These are phyloP conservation scores for Ogataea parapolymorpha DNA, from an alignment of 805 yeast genomes.

Conservation along the genomic window DNA sequence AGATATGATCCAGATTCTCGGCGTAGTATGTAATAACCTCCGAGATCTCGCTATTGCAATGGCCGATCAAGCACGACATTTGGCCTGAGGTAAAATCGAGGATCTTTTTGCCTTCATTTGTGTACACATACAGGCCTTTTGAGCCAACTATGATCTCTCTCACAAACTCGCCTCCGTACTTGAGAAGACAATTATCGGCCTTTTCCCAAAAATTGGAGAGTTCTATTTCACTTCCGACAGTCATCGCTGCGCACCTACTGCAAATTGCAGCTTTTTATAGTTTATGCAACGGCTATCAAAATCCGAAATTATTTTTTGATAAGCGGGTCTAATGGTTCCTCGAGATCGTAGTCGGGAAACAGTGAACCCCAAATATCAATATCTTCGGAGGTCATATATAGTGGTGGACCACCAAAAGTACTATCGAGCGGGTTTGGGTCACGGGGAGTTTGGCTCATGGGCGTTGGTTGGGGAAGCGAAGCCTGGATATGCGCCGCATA, in stretches of 20 bases:
- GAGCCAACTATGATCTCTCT: conserved; percentile 21
- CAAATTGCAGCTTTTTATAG: not conserved
- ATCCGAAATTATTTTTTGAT: not conserved
- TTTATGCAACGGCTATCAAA: not conserved
- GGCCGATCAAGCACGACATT: conserved; percentile 28
- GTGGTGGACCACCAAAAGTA: conserved; percentile 52
- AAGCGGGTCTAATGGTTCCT: too few species aligned
- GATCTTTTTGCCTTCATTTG: conserved; percentile 22
- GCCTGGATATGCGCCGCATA: not conserved
- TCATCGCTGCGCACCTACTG: not conserved
- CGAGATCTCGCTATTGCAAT: conserved; percentile 27
- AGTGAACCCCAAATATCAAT: conserved; percentile 48
- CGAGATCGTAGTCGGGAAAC: conserved; percentile 36
- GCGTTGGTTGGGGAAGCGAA: not conserved
- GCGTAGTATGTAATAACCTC: conserved; percentile 24
- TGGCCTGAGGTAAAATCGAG: conserved; percentile 31
- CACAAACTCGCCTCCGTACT: conserved; percentile 21
- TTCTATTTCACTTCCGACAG: not conserved
- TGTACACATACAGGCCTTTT: conserved; percentile 25
- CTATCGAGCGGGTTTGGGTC: conserved; percentile 14
- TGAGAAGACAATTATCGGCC: conserved; percentile 15
- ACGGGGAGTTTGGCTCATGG: too few species aligned
- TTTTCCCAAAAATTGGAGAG: conserved; percentile 12
- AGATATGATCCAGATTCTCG: conserved; percentile 24
- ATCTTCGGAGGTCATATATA: conserved; percentile 48